A percentile compares a stretch with the other conserved stretches of the same genome.
These are phyloP conservation scores for Symbiotaphrina buchneri DNA, from an alignment of 495 filamentous ascomycete genomes.

Conservation along the genomic window DNA sequence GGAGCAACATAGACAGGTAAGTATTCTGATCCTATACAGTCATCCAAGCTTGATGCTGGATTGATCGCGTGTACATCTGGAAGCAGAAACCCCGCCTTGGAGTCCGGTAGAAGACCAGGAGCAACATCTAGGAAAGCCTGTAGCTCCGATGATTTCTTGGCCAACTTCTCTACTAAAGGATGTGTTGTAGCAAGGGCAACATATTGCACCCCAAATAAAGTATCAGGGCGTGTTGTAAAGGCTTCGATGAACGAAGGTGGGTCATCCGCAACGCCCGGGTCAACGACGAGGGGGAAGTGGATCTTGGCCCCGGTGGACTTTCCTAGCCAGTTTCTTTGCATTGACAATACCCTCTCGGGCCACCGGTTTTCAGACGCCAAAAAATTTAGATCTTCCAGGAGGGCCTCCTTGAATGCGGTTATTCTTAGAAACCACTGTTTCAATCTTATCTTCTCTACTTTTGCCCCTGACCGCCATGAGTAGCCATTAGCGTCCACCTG, in stretches of 20 bases:
- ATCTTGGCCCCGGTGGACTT: conserved; percentile 51
- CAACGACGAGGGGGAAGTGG: conserved; percentile 36
- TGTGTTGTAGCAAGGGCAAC: conserved; percentile 56
- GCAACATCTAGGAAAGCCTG: conserved; percentile 41
- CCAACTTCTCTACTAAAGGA: conserved; percentile 38
- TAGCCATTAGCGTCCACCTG: conserved; percentile 55
- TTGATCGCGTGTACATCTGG: conserved; percentile 35
- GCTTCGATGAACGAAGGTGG: conserved; percentile 28
- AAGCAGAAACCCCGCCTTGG: conserved; percentile 53
- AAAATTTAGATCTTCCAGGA: conserved; percentile 47
- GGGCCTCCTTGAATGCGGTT: conserved; percentile 49
- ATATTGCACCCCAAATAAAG: conserved; percentile 66
- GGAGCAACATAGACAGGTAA: conserved; percentile 63
- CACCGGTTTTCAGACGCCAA: conserved; percentile 38
- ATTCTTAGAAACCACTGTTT: conserved; percentile 87
- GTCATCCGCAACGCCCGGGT: conserved; percentile 10
- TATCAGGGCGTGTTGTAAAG: conserved; percentile 71
- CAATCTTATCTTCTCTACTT: conserved; percentile 55
- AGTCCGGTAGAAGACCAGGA: conserved; percentile 37
- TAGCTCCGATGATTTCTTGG: conserved; percentile 32
- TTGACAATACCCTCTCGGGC: conserved; percentile 60
- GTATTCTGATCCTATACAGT: conserved; percentile 22
- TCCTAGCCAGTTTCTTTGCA: conserved; percentile 83
- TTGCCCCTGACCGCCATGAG: conserved; percentile 75
- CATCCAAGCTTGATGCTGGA: conserved; percentile 29